Base-by-base conservation (phyloP, 2,329 filamentous ascomycete species). In the Rhytidhysteron rufulum region DNA sequence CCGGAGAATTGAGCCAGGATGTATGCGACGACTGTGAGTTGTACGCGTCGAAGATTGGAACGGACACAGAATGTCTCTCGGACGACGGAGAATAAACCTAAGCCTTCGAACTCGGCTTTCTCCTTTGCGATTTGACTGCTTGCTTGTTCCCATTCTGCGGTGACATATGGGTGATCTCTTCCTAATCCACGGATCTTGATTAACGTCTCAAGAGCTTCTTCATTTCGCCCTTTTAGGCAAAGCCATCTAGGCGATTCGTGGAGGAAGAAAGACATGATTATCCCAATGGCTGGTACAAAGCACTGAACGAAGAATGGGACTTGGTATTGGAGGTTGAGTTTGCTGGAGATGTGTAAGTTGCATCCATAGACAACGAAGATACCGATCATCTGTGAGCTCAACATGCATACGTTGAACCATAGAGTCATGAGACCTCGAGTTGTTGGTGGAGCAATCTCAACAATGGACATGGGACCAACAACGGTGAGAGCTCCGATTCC, bases 401-500 rank as follows among this genome's bases (percentile, higher is more conserved):
- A 39, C 58, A 71, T 65, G 15, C 50, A 54, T 2, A 69, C 58
- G 29, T 40, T 59, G 46, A 63, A 70, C 66, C 65, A 69, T 0
- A 54, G 48, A 0, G 60, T 50, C 7, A 71, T 39, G 2, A 71
- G 49, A 9, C 68, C 67, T 5, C 67, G 62, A 2, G 68, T 65
- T 40, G 67, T 66, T 5, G 56, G 44, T 0, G 68, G 66, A 1
- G 68, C 63, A 13, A 70, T 63, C 45, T 71, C 68, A 4, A 63
- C 63, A 24, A 71, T 60, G 5, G 58, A 58, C 40, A 70, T 57
- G 5, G 67, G 53, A 0, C 66, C 64, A 1, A 51, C 64, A 5
- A 70, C 67, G 2, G 59, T 68, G 4, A 68, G 43, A 2, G 65
- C 50, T 0, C 68, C 68, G 24, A 69, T 67, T 3, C 63, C 69